Base-by-base conservation (phyloP, 768 basidiomycete genomes). In the Auricularia heimuer region DNA sequence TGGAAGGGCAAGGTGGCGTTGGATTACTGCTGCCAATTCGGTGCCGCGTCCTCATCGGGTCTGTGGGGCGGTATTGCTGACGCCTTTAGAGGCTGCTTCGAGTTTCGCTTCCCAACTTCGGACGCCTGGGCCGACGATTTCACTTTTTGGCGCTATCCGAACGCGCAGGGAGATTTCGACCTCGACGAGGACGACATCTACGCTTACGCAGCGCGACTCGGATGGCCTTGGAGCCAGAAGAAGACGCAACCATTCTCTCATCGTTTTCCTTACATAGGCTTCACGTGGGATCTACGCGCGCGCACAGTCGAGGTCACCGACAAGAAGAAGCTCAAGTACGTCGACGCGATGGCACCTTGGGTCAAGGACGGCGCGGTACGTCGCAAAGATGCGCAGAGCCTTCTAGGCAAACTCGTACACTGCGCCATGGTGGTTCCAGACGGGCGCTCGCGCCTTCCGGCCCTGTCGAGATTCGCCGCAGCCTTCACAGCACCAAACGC, bases 111-210 rank as follows among this genome's bases (percentile, higher is more conserved):
- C 77, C 75, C 0, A 62, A 58, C 1, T 66, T 72, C 29, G 71
- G 73, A 62, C 65, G 33, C 4, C 71, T 79, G 78, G 78, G 77
- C 78, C 0, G 76, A 79, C 70, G 72, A 79, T 61, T 77, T 78
- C 63, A 63, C 69, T 18, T 65, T 69, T 60, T 76, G 3, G 71
- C 73, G 2, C 37, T 39, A 39, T 39, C 6, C 12, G 37, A 39
- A 39, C 37, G 37, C 37, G 37, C 12, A 7, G 37, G 37, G 37
- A 39, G 37, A 12, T 12, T 39, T 39, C 37, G 37, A 39, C 37
- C 7, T 39, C 7, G 37, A 39, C 37, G 37, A 39, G 12, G 37
- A 6, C 7, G 37, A 39, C 37, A 39, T 39, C 37, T 39, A 39
- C 37, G 37, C 37, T 6, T 7, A 7, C 4, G 73, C 76, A 0